Percentiles rank a stretch among this genome's conserved stretches.
Conservation (phyloP, 768 basidiomycete genomes). For the Pholiota conissans region DNA sequence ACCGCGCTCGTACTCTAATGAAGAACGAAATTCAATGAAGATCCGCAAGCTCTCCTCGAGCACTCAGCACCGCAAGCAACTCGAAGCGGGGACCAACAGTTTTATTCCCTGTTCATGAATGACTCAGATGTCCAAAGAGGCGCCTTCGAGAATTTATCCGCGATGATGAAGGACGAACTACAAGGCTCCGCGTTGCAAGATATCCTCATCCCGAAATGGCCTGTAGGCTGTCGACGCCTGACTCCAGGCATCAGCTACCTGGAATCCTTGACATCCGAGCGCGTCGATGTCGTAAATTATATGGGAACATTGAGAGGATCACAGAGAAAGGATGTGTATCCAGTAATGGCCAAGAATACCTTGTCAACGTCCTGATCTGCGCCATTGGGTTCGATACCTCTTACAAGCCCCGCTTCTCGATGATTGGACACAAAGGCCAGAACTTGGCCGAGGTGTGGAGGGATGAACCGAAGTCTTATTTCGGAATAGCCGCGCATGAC, state of each 20-base stretch:
- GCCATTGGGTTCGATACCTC: constrained; percentile 36
- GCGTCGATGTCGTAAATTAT: constrained; percentile 27
- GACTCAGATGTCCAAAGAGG: constrained; percentile 30
- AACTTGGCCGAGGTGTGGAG: constrained; percentile 28
- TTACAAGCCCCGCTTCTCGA: constrained; percentile 28
- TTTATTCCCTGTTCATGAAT: constrained; percentile 26
- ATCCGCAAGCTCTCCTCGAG: constrained; percentile 36
- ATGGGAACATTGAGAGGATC: constrained; percentile 26
- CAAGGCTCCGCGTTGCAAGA: constrained; percentile 39
- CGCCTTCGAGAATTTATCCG: constrained; percentile 20
- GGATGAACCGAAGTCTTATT: constrained; percentile 25
- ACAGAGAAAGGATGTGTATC: constrained; percentile 29
- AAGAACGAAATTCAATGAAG: constrained; percentile 38
- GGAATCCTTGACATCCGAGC: constrained; percentile 26
- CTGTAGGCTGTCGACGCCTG: constrained; percentile 31
- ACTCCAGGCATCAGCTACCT: constrained; percentile 32
- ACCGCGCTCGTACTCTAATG: constrained; percentile 30
- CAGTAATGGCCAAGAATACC: constrained; percentile 26
- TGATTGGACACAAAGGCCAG: constrained; percentile 24
- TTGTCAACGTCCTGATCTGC: constrained; percentile 34
- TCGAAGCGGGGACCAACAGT: constrained; percentile 37
- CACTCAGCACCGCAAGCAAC: constrained; percentile 37
- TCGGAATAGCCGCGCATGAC: constrained; percentile 25
- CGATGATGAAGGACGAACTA: constrained; percentile 40
- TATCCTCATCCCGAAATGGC: constrained; percentile 28